Percentiles rank a stretch among this genome's conserved stretches.
These are phyloP conservation scores for Suhomyces pyralidae DNA, from an alignment of 805 yeast species.

Conservation along the genomic window DNA sequence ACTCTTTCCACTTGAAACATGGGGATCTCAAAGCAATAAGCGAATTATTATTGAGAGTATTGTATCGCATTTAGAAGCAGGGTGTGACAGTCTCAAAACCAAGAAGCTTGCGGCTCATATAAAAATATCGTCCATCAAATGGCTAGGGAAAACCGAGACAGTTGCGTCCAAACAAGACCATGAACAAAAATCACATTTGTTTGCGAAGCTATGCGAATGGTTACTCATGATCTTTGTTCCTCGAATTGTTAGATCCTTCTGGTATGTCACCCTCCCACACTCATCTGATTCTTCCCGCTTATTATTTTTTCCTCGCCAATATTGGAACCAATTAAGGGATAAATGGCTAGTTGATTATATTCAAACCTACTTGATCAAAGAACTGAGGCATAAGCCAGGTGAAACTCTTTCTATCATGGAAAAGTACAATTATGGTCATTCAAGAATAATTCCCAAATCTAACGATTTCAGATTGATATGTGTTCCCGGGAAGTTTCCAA, in stretches of 20 bases:
- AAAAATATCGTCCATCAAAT: conserved; percentile 43
- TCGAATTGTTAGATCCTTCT: conserved; percentile 49
- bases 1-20: conserved; percentile 48
- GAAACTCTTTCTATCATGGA: background rate
- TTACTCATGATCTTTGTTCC: conserved; percentile 46
- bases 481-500: conserved; percentile 37
- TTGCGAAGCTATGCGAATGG: conserved; percentile 56
- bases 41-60: conserved; percentile 34
- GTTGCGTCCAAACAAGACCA: conserved; percentile 42
- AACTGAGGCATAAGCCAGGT: conserved; percentile 4
- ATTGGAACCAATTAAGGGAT: conserved; percentile 50
- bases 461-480: conserved; percentile 59
- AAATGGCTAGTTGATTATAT: conserved; percentile 45
- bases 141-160: conserved; percentile 46
- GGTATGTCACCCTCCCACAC: conserved; percentile 59
- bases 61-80: conserved; percentile 33
- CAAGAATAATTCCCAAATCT: conserved; percentile 59
- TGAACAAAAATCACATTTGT: conserved; percentile 30
- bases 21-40: conserved; percentile 55
- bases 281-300: conserved; percentile 29
- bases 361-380: conserved; percentile 27
- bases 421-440: conserved; percentile 32
- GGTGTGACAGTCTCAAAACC: conserved; percentile 9
- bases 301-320: conserved; percentile 53
- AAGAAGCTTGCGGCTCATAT: conserved; percentile 14